Conservation (phyloP, 306 rosid species). For the Trifolium fragiferum region DNA sequence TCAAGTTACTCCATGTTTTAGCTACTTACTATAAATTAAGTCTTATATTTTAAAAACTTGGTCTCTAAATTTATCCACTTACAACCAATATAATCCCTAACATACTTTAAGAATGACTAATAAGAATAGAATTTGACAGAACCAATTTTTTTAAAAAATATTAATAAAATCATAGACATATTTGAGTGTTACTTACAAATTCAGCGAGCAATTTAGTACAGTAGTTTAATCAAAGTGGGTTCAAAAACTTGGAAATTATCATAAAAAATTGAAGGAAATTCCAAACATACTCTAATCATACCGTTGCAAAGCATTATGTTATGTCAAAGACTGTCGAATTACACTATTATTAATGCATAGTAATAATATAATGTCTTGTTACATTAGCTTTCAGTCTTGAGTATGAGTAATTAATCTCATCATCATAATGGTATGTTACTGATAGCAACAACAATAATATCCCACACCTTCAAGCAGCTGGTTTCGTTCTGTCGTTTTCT, state of each 20-base stretch:
- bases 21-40: no score
- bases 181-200: no score
- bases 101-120: no score
- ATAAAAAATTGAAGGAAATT: neutral
- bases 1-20: no score
- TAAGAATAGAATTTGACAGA: no score
- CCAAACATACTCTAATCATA: neutral
- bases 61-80: no score
- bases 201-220: no score
- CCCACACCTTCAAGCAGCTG: neutral
- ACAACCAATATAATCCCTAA: no score
- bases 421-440: slow-evolving; percentile 3
- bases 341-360: neutral
- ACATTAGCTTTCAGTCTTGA: neutral
- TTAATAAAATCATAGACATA: no score
- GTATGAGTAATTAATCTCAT: neutral
- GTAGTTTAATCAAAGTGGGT: neutral
- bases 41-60: no score
- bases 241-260: neutral
- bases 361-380: slow-evolving; percentile 9
- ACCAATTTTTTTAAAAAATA: no score
- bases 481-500: neutral
- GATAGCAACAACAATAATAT: neutral
- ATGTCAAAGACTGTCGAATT: neutral
- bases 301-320: slow-evolving; percentile 7